Base-by-base conservation (phyloP, 768 basidiomycete species). In the Russula griseocarnosa region DNA sequence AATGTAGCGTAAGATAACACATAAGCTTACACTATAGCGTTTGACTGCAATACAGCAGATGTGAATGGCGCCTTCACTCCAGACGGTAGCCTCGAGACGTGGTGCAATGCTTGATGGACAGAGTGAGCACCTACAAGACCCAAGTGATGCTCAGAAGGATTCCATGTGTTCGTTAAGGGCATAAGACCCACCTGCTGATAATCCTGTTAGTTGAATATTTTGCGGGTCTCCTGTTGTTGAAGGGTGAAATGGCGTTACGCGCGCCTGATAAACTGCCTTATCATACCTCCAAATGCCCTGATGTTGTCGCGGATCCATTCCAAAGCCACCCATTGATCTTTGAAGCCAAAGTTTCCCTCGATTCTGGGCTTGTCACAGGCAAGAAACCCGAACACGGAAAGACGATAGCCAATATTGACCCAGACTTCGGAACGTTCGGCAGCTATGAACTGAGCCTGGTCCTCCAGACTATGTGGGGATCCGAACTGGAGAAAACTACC, bases 271-370 rank as follows among this genome's bases (percentile, higher is more conserved):
- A 46, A 20, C 26, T 9, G 10, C 24, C n/a, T 36, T 0, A 26
- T 34, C 75, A 58, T 70, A 83, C 88, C 90, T 73, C 89, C 90
- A 66, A 91, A 92, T 0, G 76, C 74, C 44, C 72, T 72, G 24
- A 92, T 88, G 68, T 91, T 88, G 20, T 81, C 81, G 52, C 77
- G 81, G 28, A 91, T 76, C 88, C 89, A 91, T 67, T 82, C 76
- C n/a, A 91, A 70, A 0, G 85, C 89, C 22, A 88, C 70, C 89
- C 89, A 91, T 69, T 88, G 88, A 69, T 92, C 90, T 73, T 90
- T 91, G 77, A 92, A 92, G 0, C 90, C 89, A 71, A 86, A 92
- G 69, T 92, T 92, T 3, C 90, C 90, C 18, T 77, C 76, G 52
- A 92, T 71, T 47, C 74, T 70, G 14, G 87, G 87, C 62, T 81